Base-by-base conservation (phyloP, 441 rosid genomes). In the Erodium texanum region DNA sequence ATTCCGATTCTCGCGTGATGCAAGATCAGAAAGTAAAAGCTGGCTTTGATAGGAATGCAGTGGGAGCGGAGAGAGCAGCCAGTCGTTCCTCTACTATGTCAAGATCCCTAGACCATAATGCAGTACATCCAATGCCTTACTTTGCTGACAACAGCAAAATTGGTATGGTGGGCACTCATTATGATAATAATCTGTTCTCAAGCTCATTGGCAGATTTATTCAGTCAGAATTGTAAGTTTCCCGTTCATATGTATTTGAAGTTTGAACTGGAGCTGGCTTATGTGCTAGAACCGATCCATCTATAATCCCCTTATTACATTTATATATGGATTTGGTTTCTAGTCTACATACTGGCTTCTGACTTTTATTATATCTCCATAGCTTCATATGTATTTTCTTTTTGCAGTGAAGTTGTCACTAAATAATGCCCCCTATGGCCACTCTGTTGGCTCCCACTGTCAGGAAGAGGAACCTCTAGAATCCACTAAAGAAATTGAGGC, bases 401-500 rank as follows among this genome's bases (percentile, higher is more conserved):
- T 48, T 82, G 78, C 86, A 86, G 93, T 78, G 82, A 80, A 72
- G 73, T 73, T 79, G 41, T 70, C 86, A 68, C 73, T 87, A 71
- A 70, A 73, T 67, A 73, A 71, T 67, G 66, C 75, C 59, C 69
- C 69, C 38, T 75, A 74, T 78, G 86, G 82, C 45, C 84, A 78
- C 66, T 86, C 88, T 16, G 76, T 80, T 68, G 79, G 80, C 68
- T 75, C 88, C 19, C 74, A 78, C 67, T 76, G 71, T 10, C 85
- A 86, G 66, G 89, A 79, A 80, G 84, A 80, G 67, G 86, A 77
- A 71, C 79, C 82, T 70, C 70, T 82, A 54, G 87, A 83, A 76
- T 82, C 86, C 43, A 74, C 85, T 67, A 80, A 84, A 78, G 87
- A 88, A 73, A 73, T 84, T 69, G 89, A 88, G 80, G 87, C 89